These are phyloP conservation scores for Penicillium paradoxum DNA, from an alignment of 495 filamentous ascomycete genomes.

Conservation along the genomic window DNA sequence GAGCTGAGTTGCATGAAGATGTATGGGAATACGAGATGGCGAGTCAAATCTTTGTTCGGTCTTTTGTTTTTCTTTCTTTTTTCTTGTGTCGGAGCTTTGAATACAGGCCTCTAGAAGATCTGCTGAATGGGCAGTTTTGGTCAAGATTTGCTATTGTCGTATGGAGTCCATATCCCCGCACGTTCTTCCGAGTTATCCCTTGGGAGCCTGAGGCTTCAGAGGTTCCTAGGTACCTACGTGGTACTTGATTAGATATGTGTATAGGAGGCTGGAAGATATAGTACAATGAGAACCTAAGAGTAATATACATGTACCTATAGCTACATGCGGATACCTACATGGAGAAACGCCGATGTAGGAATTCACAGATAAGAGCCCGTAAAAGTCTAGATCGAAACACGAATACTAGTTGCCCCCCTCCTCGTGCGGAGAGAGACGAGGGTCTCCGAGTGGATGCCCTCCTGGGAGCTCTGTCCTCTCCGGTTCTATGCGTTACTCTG, in stretches of 20 bases:
- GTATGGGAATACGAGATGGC: neutral
- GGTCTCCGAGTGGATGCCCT: constrained; percentile 8
- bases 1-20: neutral
- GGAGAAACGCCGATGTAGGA: neutral
- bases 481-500: constrained; percentile 3
- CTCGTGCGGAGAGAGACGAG: constrained; percentile 22
- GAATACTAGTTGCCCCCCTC: constrained; percentile 1
- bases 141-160: neutral
- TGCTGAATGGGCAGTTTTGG: no score
- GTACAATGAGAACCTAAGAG: neutral
- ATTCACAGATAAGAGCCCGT: constrained; percentile 9
- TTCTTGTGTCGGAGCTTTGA: no score
- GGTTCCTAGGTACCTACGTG: no score
- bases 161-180: neutral
- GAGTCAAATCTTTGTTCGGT: no score
- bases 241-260: no score
- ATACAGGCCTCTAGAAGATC: no score
- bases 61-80: no score
- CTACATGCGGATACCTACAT: neutral
- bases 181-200: neutral
- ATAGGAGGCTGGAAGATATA: no score
- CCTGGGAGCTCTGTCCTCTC: constrained; percentile 8
- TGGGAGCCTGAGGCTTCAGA: neutral
- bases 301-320: neutral
- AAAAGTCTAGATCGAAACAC: neutral